These are phyloP conservation scores for Oryza glaberrima DNA, from an alignment of 176 grass and related monocot species.

Conservation along the genomic window DNA sequence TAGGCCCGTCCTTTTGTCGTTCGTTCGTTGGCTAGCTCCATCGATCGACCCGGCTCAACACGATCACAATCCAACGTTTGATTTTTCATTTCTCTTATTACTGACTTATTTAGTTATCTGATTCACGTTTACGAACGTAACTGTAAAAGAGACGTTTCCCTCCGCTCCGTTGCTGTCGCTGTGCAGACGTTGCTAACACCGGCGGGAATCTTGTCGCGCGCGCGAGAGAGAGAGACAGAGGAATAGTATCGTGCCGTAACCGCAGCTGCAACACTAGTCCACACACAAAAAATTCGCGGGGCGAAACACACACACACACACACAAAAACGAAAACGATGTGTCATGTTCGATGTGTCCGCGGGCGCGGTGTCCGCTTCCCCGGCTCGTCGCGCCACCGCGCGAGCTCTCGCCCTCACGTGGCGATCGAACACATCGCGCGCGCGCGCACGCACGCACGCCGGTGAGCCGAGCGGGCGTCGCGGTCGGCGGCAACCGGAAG, in stretches of 20 bases:
- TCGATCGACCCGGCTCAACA: not conserved
- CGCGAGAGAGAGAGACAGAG: not conserved
- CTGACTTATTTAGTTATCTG: not conserved
- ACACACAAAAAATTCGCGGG: not conserved
- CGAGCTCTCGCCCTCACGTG: constrained; percentile 3
- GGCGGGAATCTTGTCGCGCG: not conserved
- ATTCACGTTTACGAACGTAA: not conserved
- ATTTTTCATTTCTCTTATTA: not conserved
- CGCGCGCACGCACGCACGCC: not conserved
- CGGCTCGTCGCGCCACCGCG: not conserved
- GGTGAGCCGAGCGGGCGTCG: constrained; percentile 31
- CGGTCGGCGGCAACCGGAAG: constrained; percentile 34
- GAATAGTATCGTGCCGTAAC: not conserved
- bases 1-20: not conserved
- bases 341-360: constrained; percentile 25
- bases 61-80: constrained; percentile 6
- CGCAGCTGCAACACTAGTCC: not conserved
- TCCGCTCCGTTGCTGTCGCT: not conserved
- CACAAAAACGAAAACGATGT: not conserved
- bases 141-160: not conserved
- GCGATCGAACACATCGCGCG: not conserved
- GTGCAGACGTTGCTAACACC: not conserved
- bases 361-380: not conserved
- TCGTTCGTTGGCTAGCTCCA: not conserved
- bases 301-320: not conserved